These are phyloP conservation scores for Coemansia sp. DNA, from an alignment of 192 early-diverging fungal genomes.

Conservation along the genomic window DNA sequence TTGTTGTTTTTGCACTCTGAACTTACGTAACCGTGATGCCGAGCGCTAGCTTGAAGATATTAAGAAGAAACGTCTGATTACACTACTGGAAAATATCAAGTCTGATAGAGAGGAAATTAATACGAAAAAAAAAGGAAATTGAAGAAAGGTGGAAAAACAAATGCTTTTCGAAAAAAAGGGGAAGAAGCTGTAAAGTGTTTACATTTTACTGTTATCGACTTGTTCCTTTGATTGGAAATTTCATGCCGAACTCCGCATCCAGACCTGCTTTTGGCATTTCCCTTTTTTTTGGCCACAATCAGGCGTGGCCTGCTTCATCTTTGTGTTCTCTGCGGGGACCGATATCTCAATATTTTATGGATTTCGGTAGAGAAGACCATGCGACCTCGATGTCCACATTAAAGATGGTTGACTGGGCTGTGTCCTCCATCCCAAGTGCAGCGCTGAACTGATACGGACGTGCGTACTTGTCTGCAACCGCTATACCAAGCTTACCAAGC, in stretches of 20 bases:
- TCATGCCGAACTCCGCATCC: too few species aligned
- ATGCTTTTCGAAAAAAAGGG: neutral
- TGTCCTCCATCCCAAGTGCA: neutral
- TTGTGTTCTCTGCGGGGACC: too few species aligned
- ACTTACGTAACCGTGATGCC: neutral
- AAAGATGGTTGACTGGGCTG: constrained; percentile 18
- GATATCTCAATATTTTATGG: neutral
- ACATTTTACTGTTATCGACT: neutral
- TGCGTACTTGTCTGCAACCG: constrained; percentile 14
- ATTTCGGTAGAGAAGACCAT: constrained; percentile 3
- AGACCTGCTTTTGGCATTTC: too few species aligned
- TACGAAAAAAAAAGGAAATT: neutral
- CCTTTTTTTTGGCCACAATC: too few species aligned
- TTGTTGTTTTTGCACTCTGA: neutral
- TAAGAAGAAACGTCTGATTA: neutral
- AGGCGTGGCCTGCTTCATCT: too few species aligned
- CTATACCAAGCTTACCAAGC: constrained; percentile 17
- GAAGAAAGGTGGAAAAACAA: neutral
- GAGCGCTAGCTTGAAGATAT: neutral
- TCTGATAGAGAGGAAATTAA: neutral
- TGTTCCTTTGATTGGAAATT: neutral
- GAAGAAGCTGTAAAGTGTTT: neutral
- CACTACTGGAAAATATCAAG: constrained; percentile 1
- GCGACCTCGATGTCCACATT: constrained; percentile 14
- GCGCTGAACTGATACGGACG: constrained; percentile 11